These are phyloP conservation scores for Phytophthora vignae DNA, from an alignment of 352 stramenopile species.

Conservation along the genomic window DNA sequence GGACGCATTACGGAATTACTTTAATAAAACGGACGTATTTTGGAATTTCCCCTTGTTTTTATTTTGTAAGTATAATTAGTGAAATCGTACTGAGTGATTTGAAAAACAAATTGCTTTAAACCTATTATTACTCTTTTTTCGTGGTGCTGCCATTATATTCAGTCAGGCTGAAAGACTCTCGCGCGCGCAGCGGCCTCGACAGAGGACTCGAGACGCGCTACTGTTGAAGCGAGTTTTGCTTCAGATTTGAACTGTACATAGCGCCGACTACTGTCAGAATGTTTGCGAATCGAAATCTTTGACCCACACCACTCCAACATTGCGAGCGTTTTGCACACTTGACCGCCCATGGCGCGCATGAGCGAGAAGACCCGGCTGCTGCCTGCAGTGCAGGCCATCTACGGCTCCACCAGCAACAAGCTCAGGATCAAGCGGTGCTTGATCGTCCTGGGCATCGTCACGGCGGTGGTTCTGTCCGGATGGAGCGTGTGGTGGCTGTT, in stretches of 20 bases:
- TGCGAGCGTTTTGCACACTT: constrained; percentile 1
- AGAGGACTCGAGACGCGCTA: no score
- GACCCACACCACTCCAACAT: background rate
- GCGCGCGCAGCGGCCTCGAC: no score
- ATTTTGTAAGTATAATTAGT: no score
- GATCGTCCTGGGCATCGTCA: constrained; percentile 19
- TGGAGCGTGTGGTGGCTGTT: constrained; percentile 5
- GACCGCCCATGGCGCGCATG: constrained; percentile 4
- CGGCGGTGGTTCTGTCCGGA: background rate
- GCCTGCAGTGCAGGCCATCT: constrained; percentile 27
- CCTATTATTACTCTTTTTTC: no score
- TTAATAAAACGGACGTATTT: no score
- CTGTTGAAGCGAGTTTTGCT: background rate
- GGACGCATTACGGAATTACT: no score
- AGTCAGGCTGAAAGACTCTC: no score
- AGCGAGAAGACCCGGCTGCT: constrained; percentile 27
- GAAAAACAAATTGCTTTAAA: no score
- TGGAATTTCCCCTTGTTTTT: no score
- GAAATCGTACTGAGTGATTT: no score
- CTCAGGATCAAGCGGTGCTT: constrained; percentile 31
- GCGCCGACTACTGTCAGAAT: background rate
- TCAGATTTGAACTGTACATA: constrained; percentile 2
- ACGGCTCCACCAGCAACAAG: constrained; percentile 23
- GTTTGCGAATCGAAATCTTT: background rate
- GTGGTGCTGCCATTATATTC: no score